Evolutionary conservation across 495 filamentous ascomycete species (phyloP).

Genomic region (Thermothielavioides terrestris): DNA sequence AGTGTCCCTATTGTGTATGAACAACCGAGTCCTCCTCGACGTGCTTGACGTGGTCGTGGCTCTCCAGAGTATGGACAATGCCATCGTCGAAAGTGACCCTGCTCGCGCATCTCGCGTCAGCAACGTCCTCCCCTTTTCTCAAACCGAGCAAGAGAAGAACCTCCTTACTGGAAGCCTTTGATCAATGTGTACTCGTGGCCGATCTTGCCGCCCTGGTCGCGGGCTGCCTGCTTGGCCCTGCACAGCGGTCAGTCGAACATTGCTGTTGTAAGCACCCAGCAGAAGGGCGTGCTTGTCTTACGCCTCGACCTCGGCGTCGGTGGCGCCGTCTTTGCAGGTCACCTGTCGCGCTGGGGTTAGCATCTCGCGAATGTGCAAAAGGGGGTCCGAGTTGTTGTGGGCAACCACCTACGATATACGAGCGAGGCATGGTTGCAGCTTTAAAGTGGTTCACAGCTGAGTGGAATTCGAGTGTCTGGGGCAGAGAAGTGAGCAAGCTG

Average conservation of each 20-base stretch:
- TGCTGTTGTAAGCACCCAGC: too few species aligned
- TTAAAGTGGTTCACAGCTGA: too few species aligned
- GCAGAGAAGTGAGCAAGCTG: too few species aligned
- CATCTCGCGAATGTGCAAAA: too few species aligned
- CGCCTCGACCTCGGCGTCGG: slow-evolving; percentile 53
- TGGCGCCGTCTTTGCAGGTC: slow-evolving; percentile 61
- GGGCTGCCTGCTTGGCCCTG: slow-evolving; percentile 65
- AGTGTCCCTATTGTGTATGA: slow-evolving; percentile 51
- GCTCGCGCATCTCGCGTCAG: neutral
- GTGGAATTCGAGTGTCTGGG: too few species aligned
- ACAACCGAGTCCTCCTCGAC: slow-evolving; percentile 69
- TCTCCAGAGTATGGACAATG: slow-evolving; percentile 50
- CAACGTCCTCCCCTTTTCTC: too few species aligned
- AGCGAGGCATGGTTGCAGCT: slow-evolving; percentile 53
- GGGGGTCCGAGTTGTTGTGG: too few species aligned
- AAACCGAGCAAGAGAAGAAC: too few species aligned
- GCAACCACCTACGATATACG: slow-evolving; percentile 53
- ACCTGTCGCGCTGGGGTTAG: slow-evolving; percentile 45
- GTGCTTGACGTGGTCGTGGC: slow-evolving; percentile 55
- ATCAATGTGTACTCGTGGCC: slow-evolving; percentile 74
- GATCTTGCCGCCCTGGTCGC: slow-evolving; percentile 69
- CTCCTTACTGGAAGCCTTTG: slow-evolving; percentile 83
- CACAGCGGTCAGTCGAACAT: slow-evolving; percentile 10
- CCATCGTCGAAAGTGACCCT: slow-evolving; percentile 71
- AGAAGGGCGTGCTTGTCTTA: too few species aligned